Evolutionary conservation across 208 protist genomes (phyloP).

Genomic region (Trypanosoma caninum): DNA sequence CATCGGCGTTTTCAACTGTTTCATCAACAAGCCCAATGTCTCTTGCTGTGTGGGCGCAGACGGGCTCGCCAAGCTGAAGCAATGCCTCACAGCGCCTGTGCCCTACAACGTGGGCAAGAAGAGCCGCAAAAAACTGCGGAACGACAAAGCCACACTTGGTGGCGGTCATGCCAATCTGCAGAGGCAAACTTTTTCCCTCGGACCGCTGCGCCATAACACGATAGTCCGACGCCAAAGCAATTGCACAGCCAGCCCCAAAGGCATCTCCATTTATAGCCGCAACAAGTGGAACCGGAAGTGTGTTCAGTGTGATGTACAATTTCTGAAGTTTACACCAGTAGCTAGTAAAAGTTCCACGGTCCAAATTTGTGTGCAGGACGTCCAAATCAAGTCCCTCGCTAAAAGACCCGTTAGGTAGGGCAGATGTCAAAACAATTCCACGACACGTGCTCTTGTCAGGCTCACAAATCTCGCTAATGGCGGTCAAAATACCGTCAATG

Average conservation of each 20-base stretch:
- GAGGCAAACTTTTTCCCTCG: not conserved
- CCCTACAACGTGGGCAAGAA: constrained; percentile 60
- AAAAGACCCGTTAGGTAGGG: constrained; percentile 45
- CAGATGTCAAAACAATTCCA: constrained; percentile 68
- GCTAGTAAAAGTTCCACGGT: constrained; percentile 35
- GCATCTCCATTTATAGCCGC: constrained; percentile 71
- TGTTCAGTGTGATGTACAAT: constrained; percentile 67
- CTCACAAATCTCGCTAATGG: constrained; percentile 48
- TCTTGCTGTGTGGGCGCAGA: constrained; percentile 49
- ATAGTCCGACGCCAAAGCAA: constrained; percentile 71
- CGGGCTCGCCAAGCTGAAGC: constrained; percentile 39
- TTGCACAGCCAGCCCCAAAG: constrained; percentile 55
- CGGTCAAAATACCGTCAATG: constrained; percentile 37
- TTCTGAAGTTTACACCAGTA: constrained; percentile 76
- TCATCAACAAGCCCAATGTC: constrained; percentile 68
- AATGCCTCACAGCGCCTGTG: constrained; percentile 53
- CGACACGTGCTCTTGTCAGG: constrained; percentile 41
- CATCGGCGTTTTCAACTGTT: constrained; percentile 44
- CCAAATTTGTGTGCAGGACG: constrained; percentile 27
- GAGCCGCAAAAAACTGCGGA: constrained; percentile 60
- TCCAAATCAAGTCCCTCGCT: constrained; percentile 60
- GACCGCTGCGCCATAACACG: constrained; percentile 62
- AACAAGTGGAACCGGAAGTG: constrained; percentile 59
- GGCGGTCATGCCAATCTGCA: constrained; percentile 68
- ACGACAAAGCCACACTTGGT: constrained; percentile 55